These are phyloP conservation scores for Sporisorium graminicola DNA, from an alignment of 1,284 basidiomycete genomes.

Conservation along the genomic window DNA sequence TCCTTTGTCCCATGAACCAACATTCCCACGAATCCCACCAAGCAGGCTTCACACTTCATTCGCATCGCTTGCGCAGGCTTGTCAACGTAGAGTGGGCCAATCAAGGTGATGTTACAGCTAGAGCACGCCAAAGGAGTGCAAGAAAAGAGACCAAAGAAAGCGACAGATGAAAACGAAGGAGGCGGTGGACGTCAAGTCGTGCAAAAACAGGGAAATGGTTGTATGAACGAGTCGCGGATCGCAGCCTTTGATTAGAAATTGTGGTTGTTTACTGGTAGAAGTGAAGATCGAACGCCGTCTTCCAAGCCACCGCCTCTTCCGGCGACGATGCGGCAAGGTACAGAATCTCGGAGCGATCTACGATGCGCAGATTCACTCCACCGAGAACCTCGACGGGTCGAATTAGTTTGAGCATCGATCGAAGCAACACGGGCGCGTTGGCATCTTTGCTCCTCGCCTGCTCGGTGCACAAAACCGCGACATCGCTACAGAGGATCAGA, in stretches of 20 bases:
- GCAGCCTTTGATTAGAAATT: too few relatives aligned
- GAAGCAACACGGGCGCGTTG: constrained; percentile 29
- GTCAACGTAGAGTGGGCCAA: constrained; percentile 1
- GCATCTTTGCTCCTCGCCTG: constrained; percentile 58
- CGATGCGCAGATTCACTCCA: constrained; percentile 49
- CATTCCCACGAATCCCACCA: background rate
- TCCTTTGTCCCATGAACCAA: constrained; percentile 3
- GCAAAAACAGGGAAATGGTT: constrained; percentile 1
- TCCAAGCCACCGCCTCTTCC: constrained; percentile 54
- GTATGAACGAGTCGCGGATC: constrained; percentile 7
- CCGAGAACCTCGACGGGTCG: constrained; percentile 50
- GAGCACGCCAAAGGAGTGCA: constrained; percentile 10
- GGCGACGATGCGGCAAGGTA: constrained; percentile 50
- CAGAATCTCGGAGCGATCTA: constrained; percentile 52
- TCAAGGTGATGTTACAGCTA: constrained; percentile 33
- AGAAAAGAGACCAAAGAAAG: background rate
- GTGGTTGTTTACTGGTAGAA: constrained; percentile 31
- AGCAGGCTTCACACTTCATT: background rate
- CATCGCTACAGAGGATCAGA: constrained; percentile 85
- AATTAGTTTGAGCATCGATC: constrained; percentile 30
- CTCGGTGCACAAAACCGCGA: constrained; percentile 88
- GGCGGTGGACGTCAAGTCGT: background rate
- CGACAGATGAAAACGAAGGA: constrained; percentile 7
- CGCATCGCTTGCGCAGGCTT: background rate
- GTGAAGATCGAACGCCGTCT: constrained; percentile 56